These are phyloP conservation scores for Blastobotrys parvus DNA, from an alignment of 805 yeast species.

Conservation along the genomic window DNA sequence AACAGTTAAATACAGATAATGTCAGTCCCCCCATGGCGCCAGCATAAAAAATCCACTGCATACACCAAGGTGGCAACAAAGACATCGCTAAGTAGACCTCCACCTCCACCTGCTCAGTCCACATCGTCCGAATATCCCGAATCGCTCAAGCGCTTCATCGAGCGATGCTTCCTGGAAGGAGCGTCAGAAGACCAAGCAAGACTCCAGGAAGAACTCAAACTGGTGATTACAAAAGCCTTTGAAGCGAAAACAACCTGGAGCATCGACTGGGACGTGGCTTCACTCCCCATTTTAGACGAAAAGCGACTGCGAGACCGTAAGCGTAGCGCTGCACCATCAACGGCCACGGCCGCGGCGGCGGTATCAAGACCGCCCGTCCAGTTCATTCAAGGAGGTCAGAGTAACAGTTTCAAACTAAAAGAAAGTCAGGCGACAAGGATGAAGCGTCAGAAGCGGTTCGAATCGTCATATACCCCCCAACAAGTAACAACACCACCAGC, in stretches of 20 bases:
- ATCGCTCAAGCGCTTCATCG: constrained; percentile 44
- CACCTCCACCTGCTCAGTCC: constrained; percentile 1
- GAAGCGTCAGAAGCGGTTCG: constrained; percentile 44
- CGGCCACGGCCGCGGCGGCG: neutral
- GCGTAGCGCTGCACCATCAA: neutral
- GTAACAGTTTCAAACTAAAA: neutral
- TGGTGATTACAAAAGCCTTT: constrained; percentile 42
- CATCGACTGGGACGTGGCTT: constrained; percentile 48
- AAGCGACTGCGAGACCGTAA: constrained; percentile 2
- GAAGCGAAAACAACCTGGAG: constrained; percentile 35
- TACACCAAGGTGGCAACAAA: neutral
- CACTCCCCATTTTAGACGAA: constrained; percentile 35
- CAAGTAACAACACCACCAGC: constrained; percentile 8
- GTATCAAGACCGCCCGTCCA: neutral
- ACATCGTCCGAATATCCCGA: constrained; percentile 48
- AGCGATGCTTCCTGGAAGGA: constrained; percentile 37
- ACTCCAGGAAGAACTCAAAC: constrained; percentile 44
- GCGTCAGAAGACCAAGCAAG: constrained; percentile 30
- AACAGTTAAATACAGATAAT: constrained; percentile 2
- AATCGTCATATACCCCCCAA: constrained; percentile 16
- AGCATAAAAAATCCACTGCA: constrained; percentile 1
- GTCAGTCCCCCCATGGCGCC: constrained; percentile 19
- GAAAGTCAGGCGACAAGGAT: constrained; percentile 11
- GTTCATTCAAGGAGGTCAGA: neutral
- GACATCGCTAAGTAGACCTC: constrained; percentile 6